Evolutionary conservation across 179 eudicot species (phyloP), one percentile per base, ranked within the genome.

Genomic region (Kewa caespitosa): DNA sequence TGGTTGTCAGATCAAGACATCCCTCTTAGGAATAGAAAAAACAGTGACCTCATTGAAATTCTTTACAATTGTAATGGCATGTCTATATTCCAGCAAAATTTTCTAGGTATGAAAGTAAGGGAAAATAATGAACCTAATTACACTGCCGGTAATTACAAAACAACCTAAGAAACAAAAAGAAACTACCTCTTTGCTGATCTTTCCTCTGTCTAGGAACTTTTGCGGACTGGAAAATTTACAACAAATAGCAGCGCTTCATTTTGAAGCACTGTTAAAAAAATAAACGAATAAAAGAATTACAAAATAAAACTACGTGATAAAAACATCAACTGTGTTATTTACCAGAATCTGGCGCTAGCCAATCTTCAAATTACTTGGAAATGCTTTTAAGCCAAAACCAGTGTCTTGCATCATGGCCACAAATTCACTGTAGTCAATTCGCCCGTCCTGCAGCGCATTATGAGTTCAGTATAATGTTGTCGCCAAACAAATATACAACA

Each of bases 381-480:
- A 34, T 42, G 79, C 69, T 66, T 74, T 81, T 38, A 74, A 52
- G 31, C 76, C 76, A 22, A 82, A 77, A 67, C 73, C 67, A 28
- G 76, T 79, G 73, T 80, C 85, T 76, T 85, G 84, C 87, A 85
- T 82, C 87, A 85, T 85, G 13, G 81, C 85, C 18, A 77, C 85
- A 52, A 85, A 85, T 82, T 85, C 87, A 33, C 87, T 80, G 71
- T 85, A 85, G 54, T 85, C 87, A 2, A 85, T 85, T 38, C 83
- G 80, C 43, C 87, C 87, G 27, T 85, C 87, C 87, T 85, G 82
- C 76, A n/a, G 79, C 39, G 46, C 28, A 67, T 71, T 11, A 0
- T 64, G 63, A 64, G 32, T 46, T 70, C 22, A 48, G 33, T 71
- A 52, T 11, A 0, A 30, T n/a, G 3, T 33, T 28, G 37, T 10